Conservation (phyloP, 2,329 filamentous ascomycete genomes). For the Alternaria sp. region DNA sequence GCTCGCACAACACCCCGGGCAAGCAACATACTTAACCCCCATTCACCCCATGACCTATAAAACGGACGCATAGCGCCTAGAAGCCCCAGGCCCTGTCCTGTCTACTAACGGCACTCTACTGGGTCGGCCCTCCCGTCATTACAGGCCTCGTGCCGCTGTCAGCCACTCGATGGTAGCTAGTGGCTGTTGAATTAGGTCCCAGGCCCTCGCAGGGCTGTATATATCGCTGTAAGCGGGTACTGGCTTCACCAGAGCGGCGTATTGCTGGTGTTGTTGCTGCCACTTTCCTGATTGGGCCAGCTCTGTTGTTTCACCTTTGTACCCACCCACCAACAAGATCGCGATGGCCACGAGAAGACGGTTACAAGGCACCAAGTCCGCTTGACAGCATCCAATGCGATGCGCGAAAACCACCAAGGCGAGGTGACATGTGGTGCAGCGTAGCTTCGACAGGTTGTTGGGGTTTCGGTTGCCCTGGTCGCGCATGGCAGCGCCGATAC, state of each 20-base stretch:
- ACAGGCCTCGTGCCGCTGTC: conserved; percentile 11
- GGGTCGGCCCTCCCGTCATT: conserved; percentile 9
- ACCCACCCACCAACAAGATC: conserved; percentile 9
- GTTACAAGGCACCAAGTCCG: not conserved
- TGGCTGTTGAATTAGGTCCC: not conserved
- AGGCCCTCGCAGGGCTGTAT: not conserved
- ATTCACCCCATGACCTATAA: conserved; percentile 2
- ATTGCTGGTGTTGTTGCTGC: conserved; percentile 8
- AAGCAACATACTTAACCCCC: conserved; percentile 11
- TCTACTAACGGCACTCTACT: conserved; percentile 3
- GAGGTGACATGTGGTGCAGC: conserved; percentile 6
- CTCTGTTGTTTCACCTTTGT: conserved; percentile 6
- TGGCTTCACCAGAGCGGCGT: not conserved
- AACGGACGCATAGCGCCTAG: conserved; percentile 7
- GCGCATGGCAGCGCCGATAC: not conserved
- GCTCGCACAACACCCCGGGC: not conserved
- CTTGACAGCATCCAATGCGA: not conserved
- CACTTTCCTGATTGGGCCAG: conserved; percentile 19
- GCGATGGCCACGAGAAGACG: not conserved
- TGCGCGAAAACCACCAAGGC: not conserved
- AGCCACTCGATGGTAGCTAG: conserved; percentile 8
- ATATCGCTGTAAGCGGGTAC: not conserved
- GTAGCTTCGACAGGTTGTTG: not conserved
- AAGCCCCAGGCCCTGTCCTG: conserved; percentile 1
- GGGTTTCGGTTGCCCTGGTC: not conserved